Conservation (phyloP, 345 rosid genomes). For the Corchorus capsularis region DNA sequence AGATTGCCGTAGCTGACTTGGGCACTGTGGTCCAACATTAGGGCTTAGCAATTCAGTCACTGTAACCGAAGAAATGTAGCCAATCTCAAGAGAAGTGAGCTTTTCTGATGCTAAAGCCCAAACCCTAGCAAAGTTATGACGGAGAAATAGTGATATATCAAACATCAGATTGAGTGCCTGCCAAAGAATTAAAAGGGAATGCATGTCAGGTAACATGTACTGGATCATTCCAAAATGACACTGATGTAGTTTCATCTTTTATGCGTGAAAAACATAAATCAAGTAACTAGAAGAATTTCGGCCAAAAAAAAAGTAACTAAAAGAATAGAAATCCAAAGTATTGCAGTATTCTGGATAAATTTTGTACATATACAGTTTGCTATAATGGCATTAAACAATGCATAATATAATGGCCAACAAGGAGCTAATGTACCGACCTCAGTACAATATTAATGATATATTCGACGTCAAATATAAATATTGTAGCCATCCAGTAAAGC, state of each 20-base stretch:
- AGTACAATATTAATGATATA: no score
- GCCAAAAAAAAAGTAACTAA: neutral
- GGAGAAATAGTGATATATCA: conserved; percentile 71
- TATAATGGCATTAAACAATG: neutral
- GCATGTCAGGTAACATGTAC: conserved; percentile 3
- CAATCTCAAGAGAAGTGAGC: conserved; percentile 83
- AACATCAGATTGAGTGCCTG: conserved; percentile 78
- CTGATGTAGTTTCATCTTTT: neutral
- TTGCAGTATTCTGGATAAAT: neutral
- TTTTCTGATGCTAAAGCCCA: conserved; percentile 78
- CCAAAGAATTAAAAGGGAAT: conserved; percentile 11
- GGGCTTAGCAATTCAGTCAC: conserved; percentile 75
- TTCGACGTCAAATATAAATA: no score
- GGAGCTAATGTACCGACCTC: neutral
- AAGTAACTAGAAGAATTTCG: conserved; percentile 4
- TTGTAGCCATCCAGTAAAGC: no score
- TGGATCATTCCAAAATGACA: conserved; percentile 11
- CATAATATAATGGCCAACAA: neutral
- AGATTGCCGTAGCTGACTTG: conserved; percentile 35
- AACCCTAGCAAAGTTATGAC: conserved; percentile 58
- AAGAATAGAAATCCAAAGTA: neutral
- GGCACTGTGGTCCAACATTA: conserved; percentile 35
- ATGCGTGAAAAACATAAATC: conserved; percentile 15
- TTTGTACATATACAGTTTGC: neutral
- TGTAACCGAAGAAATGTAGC: conserved; percentile 72